Percentiles rank a stretch among this genome's conserved stretches.
Conservation (phyloP, 2,329 filamentous ascomycete species). For the Claviceps digitariae region DNA sequence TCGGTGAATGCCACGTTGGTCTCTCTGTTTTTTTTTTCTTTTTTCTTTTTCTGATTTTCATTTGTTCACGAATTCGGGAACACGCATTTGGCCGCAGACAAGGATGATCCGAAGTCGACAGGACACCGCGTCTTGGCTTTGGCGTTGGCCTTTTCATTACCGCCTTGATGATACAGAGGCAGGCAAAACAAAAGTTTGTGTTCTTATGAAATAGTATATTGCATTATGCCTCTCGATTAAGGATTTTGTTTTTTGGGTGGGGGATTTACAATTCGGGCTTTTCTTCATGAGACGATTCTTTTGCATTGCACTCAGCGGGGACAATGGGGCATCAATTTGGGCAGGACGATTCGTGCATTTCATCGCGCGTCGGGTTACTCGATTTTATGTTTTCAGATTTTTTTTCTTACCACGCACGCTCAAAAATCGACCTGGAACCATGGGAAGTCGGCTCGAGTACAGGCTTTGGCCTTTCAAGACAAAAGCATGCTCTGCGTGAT, state of each 20-base stretch:
- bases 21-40: not conserved
- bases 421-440: not conserved
- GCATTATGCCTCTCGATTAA: slow-evolving; percentile 12
- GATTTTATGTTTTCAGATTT: not conserved
- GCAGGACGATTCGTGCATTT: slow-evolving; percentile 5
- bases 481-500: not conserved
- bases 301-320: slow-evolving; percentile 26
- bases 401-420: slow-evolving; percentile 5
- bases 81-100: not conserved
- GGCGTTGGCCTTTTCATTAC: not conserved
- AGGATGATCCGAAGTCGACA: not conserved
- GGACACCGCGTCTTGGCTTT: not conserved
- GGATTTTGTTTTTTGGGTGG: slow-evolving; percentile 9
- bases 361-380: slow-evolving; percentile 5
- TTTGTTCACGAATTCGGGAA: not conserved
- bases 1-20: not conserved
- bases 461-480: not conserved
- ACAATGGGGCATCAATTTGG: slow-evolving; percentile 15
- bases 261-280: not conserved
- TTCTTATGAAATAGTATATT: slow-evolving; percentile 14
- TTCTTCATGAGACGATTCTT: slow-evolving; percentile 17
- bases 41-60: not conserved
- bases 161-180: slow-evolving; percentile 6
- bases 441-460: not conserved
- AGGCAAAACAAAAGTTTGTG: slow-evolving; percentile 12